Conservation (phyloP, 441 rosid species). For the Populus trichocarpa region DNA sequence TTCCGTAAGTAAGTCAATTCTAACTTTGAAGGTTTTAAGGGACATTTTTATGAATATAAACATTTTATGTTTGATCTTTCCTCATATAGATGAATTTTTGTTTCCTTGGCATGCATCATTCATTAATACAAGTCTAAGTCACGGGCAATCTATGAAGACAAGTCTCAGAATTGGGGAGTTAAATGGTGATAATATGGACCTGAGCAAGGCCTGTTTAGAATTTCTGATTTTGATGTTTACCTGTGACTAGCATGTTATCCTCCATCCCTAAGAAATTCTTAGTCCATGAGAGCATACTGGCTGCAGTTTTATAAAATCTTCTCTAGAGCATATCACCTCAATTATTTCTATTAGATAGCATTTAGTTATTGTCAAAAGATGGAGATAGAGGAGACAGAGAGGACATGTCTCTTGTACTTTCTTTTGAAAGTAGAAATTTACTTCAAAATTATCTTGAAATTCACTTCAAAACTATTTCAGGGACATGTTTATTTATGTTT, state of each 20-base stretch:
- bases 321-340: neutral
- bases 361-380: too few relatives aligned
- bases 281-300: neutral
- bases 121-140: neutral
- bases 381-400: too few relatives aligned
- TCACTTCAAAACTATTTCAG: too few relatives aligned
- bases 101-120: neutral
- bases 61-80: neutral
- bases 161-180: neutral
- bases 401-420: too few relatives aligned
- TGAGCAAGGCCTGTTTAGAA: neutral
- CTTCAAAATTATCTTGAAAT: too few relatives aligned
- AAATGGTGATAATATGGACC: neutral
- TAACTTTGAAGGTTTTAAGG: neutral
- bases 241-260: neutral
- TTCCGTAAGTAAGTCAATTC: slow-evolving; percentile 22
- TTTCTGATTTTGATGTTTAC: neutral
- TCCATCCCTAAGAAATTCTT: neutral
- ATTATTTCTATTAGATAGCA: neutral
- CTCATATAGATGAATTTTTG: neutral
- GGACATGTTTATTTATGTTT: too few relatives aligned
- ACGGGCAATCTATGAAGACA: neutral
- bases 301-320: neutral
- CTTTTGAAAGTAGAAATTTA: too few relatives aligned
- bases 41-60: neutral